Conservation (phyloP, 2,329 filamentous ascomycete genomes). For the Fusarium drepaniforme region DNA sequence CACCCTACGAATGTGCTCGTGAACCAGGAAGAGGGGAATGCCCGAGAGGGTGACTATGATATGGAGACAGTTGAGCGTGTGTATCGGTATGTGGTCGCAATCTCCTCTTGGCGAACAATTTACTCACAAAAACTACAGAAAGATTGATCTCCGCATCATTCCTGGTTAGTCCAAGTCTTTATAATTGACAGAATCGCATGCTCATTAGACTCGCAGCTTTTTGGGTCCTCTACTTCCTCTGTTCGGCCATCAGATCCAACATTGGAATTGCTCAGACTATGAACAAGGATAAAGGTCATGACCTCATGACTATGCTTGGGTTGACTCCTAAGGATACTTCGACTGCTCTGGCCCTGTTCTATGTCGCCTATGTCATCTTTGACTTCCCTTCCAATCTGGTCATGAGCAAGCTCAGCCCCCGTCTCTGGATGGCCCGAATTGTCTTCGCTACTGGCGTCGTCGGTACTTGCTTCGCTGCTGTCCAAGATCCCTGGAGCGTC, state of each 20-base stretch:
- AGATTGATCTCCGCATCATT: slow-evolving; percentile 71
- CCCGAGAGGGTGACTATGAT: slow-evolving; percentile 57
- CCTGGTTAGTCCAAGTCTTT: slow-evolving; percentile 56
- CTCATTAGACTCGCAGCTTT: slow-evolving; percentile 69
- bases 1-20: slow-evolving; percentile 35
- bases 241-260: slow-evolving; percentile 91
- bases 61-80: slow-evolving; percentile 66
- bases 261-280: slow-evolving; percentile 96
- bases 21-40: slow-evolving; percentile 48
- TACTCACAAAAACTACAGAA: slow-evolving; percentile 45
- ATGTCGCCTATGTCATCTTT: slow-evolving; percentile 91
- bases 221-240: slow-evolving; percentile 92
- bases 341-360: slow-evolving; percentile 88
- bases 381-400: slow-evolving; percentile 89
- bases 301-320: slow-evolving; percentile 78
- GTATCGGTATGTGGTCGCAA: slow-evolving; percentile 52
- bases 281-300: slow-evolving; percentile 79
- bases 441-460: slow-evolving; percentile 89
- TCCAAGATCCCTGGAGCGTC: slow-evolving; percentile 85
- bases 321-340: slow-evolving; percentile 83
- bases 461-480: slow-evolving; percentile 85
- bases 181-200: neutral
- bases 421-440: slow-evolving; percentile 93
- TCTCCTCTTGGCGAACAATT: neutral
- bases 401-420: slow-evolving; percentile 87